Conservation (phyloP, 1,284 basidiomycete species). For the Ustilago sp. region DNA sequence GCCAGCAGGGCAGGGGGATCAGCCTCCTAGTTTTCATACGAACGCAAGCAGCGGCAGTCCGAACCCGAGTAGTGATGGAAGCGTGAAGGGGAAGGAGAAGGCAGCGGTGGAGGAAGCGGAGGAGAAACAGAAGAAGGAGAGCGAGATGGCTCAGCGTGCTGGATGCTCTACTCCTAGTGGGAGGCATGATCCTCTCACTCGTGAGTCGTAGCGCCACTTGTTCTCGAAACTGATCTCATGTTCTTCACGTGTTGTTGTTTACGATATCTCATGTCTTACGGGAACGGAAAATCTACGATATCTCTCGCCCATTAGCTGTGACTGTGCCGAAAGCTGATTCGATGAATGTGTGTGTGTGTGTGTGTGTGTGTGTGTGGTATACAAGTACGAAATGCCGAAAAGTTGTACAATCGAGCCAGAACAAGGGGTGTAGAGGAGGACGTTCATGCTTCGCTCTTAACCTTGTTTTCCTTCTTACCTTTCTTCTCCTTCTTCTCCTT, state of each 20-base stretch:
- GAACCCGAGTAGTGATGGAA: slow-evolving; percentile 10
- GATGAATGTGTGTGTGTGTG: neutral
- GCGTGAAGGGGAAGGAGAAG: slow-evolving; percentile 29
- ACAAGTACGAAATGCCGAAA: slow-evolving; percentile 1
- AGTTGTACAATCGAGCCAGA: neutral
- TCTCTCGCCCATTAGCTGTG: neutral
- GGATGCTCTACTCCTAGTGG: slow-evolving; percentile 42
- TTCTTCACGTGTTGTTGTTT: neutral
- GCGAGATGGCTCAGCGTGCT: slow-evolving; percentile 14
- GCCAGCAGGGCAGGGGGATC: slow-evolving; percentile 2
- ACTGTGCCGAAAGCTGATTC: neutral
- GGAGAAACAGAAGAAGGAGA: slow-evolving; percentile 4
- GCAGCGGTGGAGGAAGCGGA: neutral
- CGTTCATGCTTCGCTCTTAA: slow-evolving; percentile 9
- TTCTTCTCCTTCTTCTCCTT: slow-evolving; percentile 29
- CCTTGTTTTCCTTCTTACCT: slow-evolving; percentile 3
- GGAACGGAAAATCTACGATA: neutral
- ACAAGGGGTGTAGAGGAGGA: neutral
- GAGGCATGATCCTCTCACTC: slow-evolving; percentile 25
- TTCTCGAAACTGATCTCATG: neutral
- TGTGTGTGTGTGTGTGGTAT: neutral
- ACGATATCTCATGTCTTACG: neutral
- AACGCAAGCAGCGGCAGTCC: slow-evolving; percentile 9
- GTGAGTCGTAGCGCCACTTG: neutral
- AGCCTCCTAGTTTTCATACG: slow-evolving; percentile 23